These are phyloP conservation scores for Durotheca rogersii DNA, from an alignment of 495 filamentous ascomycete genomes.

Conservation along the genomic window DNA sequence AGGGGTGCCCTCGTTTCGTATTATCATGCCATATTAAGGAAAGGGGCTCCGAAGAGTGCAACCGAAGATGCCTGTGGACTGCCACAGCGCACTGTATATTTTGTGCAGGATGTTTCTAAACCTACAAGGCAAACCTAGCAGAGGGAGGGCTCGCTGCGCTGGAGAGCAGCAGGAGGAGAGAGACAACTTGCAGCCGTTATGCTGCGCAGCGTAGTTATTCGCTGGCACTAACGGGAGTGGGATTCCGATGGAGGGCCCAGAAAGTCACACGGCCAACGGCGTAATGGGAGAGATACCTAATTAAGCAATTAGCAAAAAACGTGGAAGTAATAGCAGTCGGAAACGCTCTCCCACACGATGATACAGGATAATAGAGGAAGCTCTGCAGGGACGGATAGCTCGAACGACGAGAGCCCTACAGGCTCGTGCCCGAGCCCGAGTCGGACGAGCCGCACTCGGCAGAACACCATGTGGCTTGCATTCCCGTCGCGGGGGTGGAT, in stretches of 20 bases:
- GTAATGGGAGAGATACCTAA: constrained; percentile 2
- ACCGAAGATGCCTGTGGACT: not conserved
- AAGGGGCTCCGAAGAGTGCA: constrained; percentile 1
- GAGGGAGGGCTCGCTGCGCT: constrained; percentile 1
- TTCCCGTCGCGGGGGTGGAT: not conserved
- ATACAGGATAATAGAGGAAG: no score
- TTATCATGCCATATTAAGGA: constrained; percentile 7
- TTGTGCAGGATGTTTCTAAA: constrained; percentile 1
- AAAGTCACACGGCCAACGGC: constrained; percentile 1
- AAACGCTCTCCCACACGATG: no score
- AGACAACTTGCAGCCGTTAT: not conserved
- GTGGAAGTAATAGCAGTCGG: not conserved
- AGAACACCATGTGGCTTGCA: not conserved
- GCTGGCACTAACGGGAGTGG: constrained; percentile 17
- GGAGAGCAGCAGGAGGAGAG: constrained; percentile 6
- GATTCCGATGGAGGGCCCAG: constrained; percentile 15
- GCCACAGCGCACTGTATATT: constrained; percentile 1
- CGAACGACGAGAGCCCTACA: no score
- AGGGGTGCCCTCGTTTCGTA: not conserved
- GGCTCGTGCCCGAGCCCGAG: not conserved
- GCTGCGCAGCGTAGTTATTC: not conserved
- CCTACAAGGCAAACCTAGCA: constrained; percentile 2
- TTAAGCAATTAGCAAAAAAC: not conserved
- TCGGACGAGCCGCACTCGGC: not conserved
- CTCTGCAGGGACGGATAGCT: no score